A percentile compares a stretch with the other conserved stretches of the same genome.
Conservation (phyloP, 139 green algal species). For the Coccomyxa sp. region DNA sequence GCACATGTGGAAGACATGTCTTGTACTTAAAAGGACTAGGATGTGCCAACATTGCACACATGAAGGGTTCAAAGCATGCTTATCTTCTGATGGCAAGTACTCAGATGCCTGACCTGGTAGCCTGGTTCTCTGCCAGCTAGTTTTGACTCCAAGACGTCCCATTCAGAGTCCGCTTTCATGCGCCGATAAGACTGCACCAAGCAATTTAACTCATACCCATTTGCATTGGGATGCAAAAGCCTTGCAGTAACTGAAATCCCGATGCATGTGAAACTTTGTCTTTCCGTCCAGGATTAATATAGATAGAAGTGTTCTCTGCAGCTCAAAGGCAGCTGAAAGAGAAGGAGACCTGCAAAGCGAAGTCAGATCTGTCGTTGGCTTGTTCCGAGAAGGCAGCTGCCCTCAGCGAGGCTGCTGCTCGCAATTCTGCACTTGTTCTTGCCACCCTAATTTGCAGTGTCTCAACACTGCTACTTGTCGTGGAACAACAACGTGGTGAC, state of each 20-base stretch:
- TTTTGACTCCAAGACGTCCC: conserved; percentile 58
- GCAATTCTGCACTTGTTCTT: conserved; percentile 47
- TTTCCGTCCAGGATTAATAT: not conserved
- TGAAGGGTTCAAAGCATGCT: not conserved
- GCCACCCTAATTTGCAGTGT: not conserved
- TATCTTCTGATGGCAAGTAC: not conserved
- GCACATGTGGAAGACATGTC: not conserved
- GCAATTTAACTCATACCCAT: not conserved
- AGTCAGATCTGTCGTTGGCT: conserved; percentile 53
- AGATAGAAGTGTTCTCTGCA: no score
- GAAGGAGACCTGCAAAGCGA: conserved; percentile 37
- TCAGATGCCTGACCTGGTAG: conserved; percentile 29
- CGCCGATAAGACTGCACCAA: conserved; percentile 49
- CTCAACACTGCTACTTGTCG: not conserved
- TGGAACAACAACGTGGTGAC: not conserved
- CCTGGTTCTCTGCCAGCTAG: conserved; percentile 37
- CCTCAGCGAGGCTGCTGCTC: conserved; percentile 63
- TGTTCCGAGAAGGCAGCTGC: conserved; percentile 60
- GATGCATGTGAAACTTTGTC: not conserved
- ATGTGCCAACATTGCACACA: not conserved
- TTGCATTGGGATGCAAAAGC: not conserved
- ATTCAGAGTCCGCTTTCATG: conserved; percentile 76
- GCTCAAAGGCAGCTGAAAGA: not conserved
- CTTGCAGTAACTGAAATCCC: not conserved
- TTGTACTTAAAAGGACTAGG: not conserved